Evolutionary conservation across 331 rosid species (phyloP).

Genomic region (Quercus tomentella): DNA sequence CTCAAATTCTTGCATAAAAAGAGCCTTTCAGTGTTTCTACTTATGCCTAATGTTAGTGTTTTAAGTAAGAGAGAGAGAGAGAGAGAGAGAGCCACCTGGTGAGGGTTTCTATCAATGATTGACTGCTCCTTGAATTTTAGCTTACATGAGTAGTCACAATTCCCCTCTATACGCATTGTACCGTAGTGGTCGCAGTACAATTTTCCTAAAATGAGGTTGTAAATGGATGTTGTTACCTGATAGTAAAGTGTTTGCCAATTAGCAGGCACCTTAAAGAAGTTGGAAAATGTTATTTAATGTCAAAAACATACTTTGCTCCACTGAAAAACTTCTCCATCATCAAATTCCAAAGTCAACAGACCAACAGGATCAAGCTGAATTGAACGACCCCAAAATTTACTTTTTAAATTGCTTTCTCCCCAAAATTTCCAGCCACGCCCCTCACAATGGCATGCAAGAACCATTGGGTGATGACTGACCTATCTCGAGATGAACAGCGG

Average conservation of each 20-base stretch:
- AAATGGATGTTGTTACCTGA: conserved; percentile 96
- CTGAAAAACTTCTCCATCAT: conserved; percentile 79
- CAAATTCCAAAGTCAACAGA: conserved; percentile 71
- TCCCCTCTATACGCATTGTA: conserved; percentile 84
- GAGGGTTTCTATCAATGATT: conserved; percentile 85
- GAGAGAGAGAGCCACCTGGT: conserved; percentile 61
- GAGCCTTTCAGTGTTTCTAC: not conserved
- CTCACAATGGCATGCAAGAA: conserved; percentile 94
- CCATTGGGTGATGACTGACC: conserved; percentile 99
- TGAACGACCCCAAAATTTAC: conserved; percentile 97
- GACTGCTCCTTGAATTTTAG: conserved; percentile 94
- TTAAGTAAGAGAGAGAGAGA: not conserved
- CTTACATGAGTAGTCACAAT: conserved; percentile 62
- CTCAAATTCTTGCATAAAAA: not conserved
- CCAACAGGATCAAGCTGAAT: conserved; percentile 99
- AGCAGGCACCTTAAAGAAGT: conserved; percentile 4
- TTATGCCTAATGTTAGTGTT: not conserved
- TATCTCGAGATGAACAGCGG: conserved; percentile 30
- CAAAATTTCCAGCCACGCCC: conserved; percentile 88
- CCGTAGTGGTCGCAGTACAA: conserved; percentile 95
- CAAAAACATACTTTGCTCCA: conserved; percentile 78
- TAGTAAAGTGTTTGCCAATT: conserved; percentile 16
- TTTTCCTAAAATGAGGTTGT: conserved; percentile 96
- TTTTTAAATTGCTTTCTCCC: conserved; percentile 86
- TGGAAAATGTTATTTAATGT: not conserved